Evolutionary conservation across 768 basidiomycete species (phyloP), one percentile per base, ranked within the genome.

Genomic region (Tephrocybe sp.): DNA sequence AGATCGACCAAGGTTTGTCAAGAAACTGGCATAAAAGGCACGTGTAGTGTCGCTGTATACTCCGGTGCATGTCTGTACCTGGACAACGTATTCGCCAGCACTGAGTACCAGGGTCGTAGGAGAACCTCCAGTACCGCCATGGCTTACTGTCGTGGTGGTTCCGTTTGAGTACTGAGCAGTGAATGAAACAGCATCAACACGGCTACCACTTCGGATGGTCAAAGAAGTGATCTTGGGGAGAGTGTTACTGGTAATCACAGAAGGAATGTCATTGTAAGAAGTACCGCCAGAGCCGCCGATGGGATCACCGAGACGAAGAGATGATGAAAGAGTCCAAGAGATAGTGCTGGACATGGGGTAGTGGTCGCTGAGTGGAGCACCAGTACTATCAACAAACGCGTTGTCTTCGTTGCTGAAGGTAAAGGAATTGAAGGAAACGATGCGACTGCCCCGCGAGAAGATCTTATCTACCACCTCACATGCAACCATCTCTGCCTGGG

Each of bases 391-490:
- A 6, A 68, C 52, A 59, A 72, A 71, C 12, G 61, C 61, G 46
- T 58, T 50, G 54, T 69, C 58, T 51, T 67, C 68, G 54, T 71
- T 68, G 30, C 53, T 60, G 55, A 64, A 71, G 4, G 65, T 62
- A 1, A 56, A 56, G 5, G 61, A 54, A 6, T 53, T 48, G 43
- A 71, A 60, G 1, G 62, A 45, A 14, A 67, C 52, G 12, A 59
- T 52, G 0, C 54, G 31, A 42, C 58, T 65, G 32, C 56, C 54
- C 30, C 68, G 67, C 30, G 60, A 53, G 48, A 71, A 62, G n/a
- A 68, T 62, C 62, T 72, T 72, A 58, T 72, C 71, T 17, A 72
- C 68, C n/a, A 64, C 65, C 52, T 72, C 70, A 48, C 71, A 72
- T 12, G 66, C 63, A 5, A 60, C 57, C 58, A 64, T 60, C 46